Percentiles rank a stretch among this genome's conserved stretches.
Conservation (phyloP, 2,329 filamentous ascomycete species). For the Pseudogymnoascus sp. region DNA sequence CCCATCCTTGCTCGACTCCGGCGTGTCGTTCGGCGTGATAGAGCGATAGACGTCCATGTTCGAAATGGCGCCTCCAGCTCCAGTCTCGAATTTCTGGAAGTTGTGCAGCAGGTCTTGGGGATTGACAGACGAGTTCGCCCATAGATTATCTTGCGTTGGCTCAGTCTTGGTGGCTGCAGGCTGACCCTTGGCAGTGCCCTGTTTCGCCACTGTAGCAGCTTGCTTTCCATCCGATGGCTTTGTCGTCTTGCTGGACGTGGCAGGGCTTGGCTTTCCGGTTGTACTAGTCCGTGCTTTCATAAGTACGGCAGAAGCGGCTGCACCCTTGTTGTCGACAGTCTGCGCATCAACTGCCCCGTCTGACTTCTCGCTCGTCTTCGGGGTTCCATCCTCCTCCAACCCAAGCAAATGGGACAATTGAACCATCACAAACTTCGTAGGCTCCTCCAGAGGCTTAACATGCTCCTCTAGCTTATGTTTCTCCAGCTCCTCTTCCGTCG, state of each 20-base stretch:
- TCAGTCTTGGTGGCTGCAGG: constrained; percentile 23
- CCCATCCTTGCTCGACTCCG: constrained; percentile 56
- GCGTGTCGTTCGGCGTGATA: constrained; percentile 55
- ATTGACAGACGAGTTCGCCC: constrained; percentile 45
- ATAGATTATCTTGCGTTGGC: constrained; percentile 22
- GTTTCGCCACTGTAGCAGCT: constrained; percentile 24
- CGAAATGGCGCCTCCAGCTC: constrained; percentile 42
- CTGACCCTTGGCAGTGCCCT: constrained; percentile 19
- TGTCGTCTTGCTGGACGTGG: constrained; percentile 27
- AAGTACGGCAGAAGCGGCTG: constrained; percentile 33
- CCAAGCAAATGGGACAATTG: constrained; percentile 43
- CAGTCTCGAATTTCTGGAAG: constrained; percentile 35
- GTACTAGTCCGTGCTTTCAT: constrained; percentile 45
- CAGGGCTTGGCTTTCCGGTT: constrained; percentile 25
- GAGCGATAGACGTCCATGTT: constrained; percentile 49
- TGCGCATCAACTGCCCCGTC: constrained; percentile 31
- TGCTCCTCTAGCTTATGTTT: constrained; percentile 54
- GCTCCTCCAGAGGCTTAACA: constrained; percentile 47
- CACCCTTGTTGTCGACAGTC: constrained; percentile 35
- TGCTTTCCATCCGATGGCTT: constrained; percentile 16
- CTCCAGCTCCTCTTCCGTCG: constrained; percentile 46
- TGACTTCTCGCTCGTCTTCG: constrained; percentile 15
- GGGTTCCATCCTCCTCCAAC: constrained; percentile 44
- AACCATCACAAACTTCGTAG: constrained; percentile 46
- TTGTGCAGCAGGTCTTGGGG: constrained; percentile 42